Evolutionary conservation across 2,329 filamentous ascomycete species (phyloP), one percentile per base, ranked within the genome.

Genomic region (Ceratocystis huliohia): DNA sequence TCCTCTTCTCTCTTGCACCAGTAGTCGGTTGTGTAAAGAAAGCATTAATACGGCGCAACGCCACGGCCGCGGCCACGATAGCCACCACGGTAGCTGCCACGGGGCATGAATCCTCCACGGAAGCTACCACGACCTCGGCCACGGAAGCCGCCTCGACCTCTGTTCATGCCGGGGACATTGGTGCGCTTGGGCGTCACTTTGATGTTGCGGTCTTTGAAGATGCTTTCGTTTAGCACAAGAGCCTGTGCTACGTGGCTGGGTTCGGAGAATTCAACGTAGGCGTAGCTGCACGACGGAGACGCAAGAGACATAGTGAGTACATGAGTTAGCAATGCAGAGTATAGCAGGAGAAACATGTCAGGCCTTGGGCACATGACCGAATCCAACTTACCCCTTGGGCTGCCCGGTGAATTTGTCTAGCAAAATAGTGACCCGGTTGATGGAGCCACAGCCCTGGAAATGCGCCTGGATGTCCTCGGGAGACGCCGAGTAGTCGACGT

Each of bases 401-500:
- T 97, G 92, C 70, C 94, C 94, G 10, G 92, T 96, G 74, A 96
- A 97, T 80, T 99, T 99, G 79, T 99, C 94, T 71, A 99, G 80
- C 71, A 99, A 80, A 71, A 99, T 99, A 1, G 94, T 99, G 68
- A 99, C 94, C 69, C 94, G 88, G 77, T 99, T 99, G 81, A 99
- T 99, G 71, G 89, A 91, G 68, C 94, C 94, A 73, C 91, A 96
- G 80, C 87, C 95, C 80, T 96, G 91, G 79, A 99, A 99, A 74
- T 99, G 94, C 68, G 91, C 90, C 80, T 99, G 94, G 68, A 99
- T 94, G 79, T 99, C 94, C 78, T 99, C 94, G 1, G 94, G 94
- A 33, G 91, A 95, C 25, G 93, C 92, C 69, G 90, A 92, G 77
- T 99, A 99, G 78, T 99, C 94, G 70, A 99, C 94, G 72, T 99